Evolutionary conservation across 2,329 filamentous ascomycete species (phyloP), one percentile per base, ranked within the genome.

Genomic region (Aspergillus vadensis): DNA sequence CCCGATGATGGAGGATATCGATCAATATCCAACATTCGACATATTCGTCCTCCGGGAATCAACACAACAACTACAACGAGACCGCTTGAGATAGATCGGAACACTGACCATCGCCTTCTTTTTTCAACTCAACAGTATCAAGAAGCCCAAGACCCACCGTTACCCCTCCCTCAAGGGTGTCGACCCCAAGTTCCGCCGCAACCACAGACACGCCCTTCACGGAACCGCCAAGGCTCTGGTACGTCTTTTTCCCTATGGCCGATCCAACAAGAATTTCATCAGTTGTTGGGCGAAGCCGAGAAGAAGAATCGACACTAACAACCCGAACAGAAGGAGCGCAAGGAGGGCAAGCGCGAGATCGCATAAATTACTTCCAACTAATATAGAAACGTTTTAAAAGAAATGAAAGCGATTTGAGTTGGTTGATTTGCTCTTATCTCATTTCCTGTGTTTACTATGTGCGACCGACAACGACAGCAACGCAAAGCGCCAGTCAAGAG

Each of bases 131-230:
- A 68, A 73, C 80, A 97, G 94, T 85, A 99, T 99, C 88, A 98
- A 98, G 91, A 98, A 97, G 91, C 95, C 95, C 71, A 97, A 97
- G 89, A 98, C 95, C 79, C 88, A 93, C 83, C 88, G 95, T 86
- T 99, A 99, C 86, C 95, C 95, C 71, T 98, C 94, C 74, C 90
- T 99, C 78, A 97, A 97, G 81, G 95, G 95, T 77, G 95, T 92
- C 81, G 95, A 99, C 85, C 93, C 95, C 80, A 99, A 99, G 89
- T 99, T 99, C 88, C 90, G 95, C 83, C 90, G 95, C 85, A 99
- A 99, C 88, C 95, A 99, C 87, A 92, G 92, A 86, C 94, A 99
- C 88, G 95, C 95, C 82, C 92, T 98, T 69, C 95, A 98, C 87
- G 95, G 95, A 82, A 99, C 93, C 80, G 92, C 91, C 87, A 96